These are phyloP conservation scores for Jatropha curcas DNA, from an alignment of 345 rosid genomes.

Conservation along the genomic window DNA sequence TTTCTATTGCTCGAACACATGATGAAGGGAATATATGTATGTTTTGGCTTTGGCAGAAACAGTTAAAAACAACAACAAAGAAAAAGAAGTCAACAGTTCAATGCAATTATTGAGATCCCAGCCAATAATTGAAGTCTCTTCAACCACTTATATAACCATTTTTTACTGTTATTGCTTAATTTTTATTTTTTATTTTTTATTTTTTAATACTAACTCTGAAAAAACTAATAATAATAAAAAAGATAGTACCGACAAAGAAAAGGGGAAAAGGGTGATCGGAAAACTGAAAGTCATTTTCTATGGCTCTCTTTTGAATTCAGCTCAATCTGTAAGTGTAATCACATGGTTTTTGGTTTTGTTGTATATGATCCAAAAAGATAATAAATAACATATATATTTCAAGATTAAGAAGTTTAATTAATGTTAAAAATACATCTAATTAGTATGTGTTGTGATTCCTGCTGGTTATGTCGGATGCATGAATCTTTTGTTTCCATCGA, in stretches of 20 bases:
- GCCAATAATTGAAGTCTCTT: constrained; percentile 47
- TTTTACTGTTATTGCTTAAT: too few relatives aligned
- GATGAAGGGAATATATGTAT: constrained; percentile 12
- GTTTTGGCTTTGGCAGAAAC: constrained; percentile 22
- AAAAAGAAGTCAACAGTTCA: constrained; percentile 23
- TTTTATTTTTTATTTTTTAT: too few relatives aligned
- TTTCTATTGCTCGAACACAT: too few relatives aligned
- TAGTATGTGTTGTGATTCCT: too few relatives aligned
- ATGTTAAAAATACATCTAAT: too few relatives aligned
- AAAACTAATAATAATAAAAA: not conserved
- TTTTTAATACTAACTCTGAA: too few relatives aligned
- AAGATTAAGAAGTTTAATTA: too few relatives aligned
- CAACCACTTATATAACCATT: constrained; percentile 31
- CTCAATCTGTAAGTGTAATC: constrained; percentile 12
- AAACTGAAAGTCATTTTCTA: not conserved
- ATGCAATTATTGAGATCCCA: constrained; percentile 47
- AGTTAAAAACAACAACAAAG: constrained; percentile 15
- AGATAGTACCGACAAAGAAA: not conserved
- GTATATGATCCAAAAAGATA: constrained; percentile 8
- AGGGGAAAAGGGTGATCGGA: not conserved
- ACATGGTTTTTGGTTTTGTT: constrained; percentile 12
- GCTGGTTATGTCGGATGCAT: too few relatives aligned
- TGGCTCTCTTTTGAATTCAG: not conserved
- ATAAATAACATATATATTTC: too few relatives aligned
- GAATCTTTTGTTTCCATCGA: too few relatives aligned